Conservation (phyloP, 225 moss, liverwort and hornwort species). For the Pseudoscleropodium purum region DNA sequence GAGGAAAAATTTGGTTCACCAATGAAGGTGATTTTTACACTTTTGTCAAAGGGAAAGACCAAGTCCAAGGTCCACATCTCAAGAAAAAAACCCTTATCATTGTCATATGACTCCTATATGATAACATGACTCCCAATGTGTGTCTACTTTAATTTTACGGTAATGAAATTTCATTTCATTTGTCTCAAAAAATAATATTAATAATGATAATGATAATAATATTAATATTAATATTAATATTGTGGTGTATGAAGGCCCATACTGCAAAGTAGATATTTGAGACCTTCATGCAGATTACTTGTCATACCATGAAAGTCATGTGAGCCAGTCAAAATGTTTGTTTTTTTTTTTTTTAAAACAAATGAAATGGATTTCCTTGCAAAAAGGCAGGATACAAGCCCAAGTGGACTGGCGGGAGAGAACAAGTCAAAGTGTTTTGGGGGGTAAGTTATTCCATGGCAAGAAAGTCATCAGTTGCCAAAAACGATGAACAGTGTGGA, state of each 20-base stretch:
- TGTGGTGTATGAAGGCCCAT: not conserved
- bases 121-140: not conserved
- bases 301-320: not conserved
- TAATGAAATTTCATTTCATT: too few species aligned
- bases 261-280: not conserved
- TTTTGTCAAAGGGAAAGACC: not conserved
- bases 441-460: not conserved
- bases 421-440: too few species aligned
- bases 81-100: not conserved
- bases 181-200: too few species aligned
- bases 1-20: not conserved
- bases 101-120: not conserved
- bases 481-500: too few species aligned
- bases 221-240: too few species aligned
- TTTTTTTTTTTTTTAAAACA: too few species aligned
- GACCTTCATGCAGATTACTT: not conserved
- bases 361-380: too few species aligned
- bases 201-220: too few species aligned
- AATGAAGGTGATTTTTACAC: not conserved
- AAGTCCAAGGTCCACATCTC: not conserved
- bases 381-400: too few species aligned
- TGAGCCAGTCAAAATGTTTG: not conserved
- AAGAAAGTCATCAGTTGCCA: too few species aligned
- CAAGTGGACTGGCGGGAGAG: too few species aligned
- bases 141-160: too few species aligned